These are phyloP conservation scores for Fusarium paranaense DNA, from an alignment of 2,329 filamentous ascomycete species.

Conservation along the genomic window DNA sequence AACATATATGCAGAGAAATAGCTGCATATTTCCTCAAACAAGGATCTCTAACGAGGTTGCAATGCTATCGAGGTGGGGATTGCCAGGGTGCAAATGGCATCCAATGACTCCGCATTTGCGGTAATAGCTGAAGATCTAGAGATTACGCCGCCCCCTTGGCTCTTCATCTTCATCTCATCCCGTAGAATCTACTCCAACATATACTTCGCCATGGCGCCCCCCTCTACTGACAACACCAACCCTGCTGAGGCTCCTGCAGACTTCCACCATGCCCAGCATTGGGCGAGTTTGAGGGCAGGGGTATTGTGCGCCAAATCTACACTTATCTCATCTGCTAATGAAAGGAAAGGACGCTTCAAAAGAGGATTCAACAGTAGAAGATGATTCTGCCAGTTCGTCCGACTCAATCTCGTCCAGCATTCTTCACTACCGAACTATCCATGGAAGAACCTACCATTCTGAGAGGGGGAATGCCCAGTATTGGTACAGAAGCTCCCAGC, in stretches of 20 bases:
- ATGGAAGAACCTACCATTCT: slow-evolving; percentile 13
- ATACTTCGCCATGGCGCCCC: neutral
- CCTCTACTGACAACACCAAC: neutral
- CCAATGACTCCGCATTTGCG: neutral
- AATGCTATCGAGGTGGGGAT: neutral
- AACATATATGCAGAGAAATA: neutral
- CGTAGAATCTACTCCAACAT: neutral
- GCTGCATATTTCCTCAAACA: neutral
- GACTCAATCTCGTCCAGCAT: slow-evolving; percentile 6
- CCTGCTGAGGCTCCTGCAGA: neutral
- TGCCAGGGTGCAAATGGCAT: neutral
- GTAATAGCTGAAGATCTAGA: neutral
- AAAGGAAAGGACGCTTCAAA: neutral
- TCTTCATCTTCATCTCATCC: neutral
- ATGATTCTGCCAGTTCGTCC: slow-evolving; percentile 4
- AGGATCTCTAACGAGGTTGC: neutral
- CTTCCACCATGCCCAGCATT: slow-evolving; percentile 19
- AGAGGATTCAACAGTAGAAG: neutral
- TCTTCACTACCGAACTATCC: neutral
- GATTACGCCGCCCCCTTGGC: neutral
- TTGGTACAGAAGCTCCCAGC: neutral
- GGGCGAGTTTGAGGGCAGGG: neutral
- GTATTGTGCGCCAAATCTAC: neutral
- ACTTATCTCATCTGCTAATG: neutral
- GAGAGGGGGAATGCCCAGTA: neutral